phyloP scores from a whole-genome alignment of 2,329 filamentous ascomycete genomes.

The Xylariaceae sp. region DNA sequence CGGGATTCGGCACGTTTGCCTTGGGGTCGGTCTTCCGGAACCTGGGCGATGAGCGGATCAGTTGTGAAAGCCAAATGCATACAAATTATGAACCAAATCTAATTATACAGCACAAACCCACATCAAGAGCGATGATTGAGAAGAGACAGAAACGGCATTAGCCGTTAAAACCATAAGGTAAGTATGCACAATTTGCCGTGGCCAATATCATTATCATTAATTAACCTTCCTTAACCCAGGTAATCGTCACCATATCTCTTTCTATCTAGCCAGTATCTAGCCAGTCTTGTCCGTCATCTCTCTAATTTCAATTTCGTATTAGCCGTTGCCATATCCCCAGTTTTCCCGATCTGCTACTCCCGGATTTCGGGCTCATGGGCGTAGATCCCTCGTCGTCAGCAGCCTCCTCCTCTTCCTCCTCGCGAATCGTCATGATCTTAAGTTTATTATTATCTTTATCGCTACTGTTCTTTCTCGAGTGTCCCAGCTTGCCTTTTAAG shows the following conservation, averaged over 20 bases:
- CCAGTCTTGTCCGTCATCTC: no score
- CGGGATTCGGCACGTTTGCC: neutral
- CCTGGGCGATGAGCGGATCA: neutral
- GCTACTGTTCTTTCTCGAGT: conserved; percentile 37
- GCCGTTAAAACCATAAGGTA: no score
- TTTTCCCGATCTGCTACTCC: conserved; percentile 10
- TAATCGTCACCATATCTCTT: no score
- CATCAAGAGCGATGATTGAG: no score
- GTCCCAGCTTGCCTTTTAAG: conserved; percentile 51
- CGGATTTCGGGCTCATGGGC: conserved; percentile 25
- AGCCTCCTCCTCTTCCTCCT: conserved; percentile 1
- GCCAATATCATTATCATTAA: conserved; percentile 9
- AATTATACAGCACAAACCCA: no score
- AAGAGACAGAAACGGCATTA: no score
- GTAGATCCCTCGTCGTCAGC: conserved; percentile 27
- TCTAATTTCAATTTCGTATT: conserved; percentile 16
- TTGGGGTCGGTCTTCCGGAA: neutral
- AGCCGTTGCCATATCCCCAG: conserved; percentile 20
- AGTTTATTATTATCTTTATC: conserved; percentile 28
- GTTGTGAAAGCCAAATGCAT: no score
- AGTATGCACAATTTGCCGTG: no score
- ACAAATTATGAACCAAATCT: no score
- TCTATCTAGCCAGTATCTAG: no score
- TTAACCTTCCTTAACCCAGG: no score
- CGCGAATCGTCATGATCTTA: conserved; percentile 20